Evolutionary conservation across 495 filamentous ascomycete genomes (phyloP), one percentile per base, ranked within the genome.

Genomic region (Talaromyces ruber): DNA sequence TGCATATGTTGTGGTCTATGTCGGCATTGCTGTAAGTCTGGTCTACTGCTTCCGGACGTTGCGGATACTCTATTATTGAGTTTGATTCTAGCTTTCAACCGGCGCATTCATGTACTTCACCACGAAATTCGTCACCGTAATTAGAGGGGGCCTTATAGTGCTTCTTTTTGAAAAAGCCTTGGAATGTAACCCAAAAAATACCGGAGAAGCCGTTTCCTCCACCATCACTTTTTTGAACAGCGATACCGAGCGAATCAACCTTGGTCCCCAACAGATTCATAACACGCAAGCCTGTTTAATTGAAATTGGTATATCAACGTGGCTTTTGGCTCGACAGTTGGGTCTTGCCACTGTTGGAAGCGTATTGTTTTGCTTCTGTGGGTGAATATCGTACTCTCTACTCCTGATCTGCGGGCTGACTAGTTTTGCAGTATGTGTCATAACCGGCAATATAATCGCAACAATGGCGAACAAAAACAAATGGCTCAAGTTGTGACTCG

Each of bases 11-110:
- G 43, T 47, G 18, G 43, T 47, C n/a, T 47, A 47, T 47, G 43
- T 47, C 14, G 43, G 43, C 9, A 47, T 47, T 7, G 43, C 43
- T 47, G 43, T 47, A 47, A 21, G 43, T 47, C 43, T 14, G 2
- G 34, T 37, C 2, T 37, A 37, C 3, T 37, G 7, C 34, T 11
- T 11, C 34, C 9, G 12, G 3, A 8, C 4, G 87, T 76, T 11
- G 4, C 12, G 4, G 34, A 8, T 3, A 2, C 7, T 37, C 7
- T 11, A 9, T 22, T 21, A n/a, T 47, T 47, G 4, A 47, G 4
- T 18, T 6, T 7, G 9, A 21, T 5, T 7, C n/a, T 21, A 47
- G 43, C 18, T 47, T 18, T 47, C 43, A 21, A 47, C n/a, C 5
- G n/a, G 43, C 4, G 43, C 43, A 21, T 47, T 21, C 7, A 47